These are phyloP conservation scores for Colletotrichum eleusines DNA, from an alignment of 2,329 filamentous ascomycete genomes.

Conservation along the genomic window DNA sequence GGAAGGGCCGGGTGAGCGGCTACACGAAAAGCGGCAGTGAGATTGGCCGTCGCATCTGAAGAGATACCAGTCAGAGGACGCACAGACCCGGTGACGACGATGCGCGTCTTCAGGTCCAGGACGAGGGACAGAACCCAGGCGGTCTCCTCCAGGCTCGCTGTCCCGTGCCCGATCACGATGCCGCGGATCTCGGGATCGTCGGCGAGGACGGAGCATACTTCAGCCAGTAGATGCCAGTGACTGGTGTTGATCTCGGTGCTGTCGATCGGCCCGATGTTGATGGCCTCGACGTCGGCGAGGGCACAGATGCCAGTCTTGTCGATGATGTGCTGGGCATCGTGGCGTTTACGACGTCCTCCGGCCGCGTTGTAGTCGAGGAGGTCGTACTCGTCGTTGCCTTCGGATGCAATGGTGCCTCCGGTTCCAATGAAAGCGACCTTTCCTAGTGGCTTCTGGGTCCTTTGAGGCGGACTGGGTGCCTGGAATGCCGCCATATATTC, in stretches of 20 bases:
- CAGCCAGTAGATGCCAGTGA: conserved; percentile 10
- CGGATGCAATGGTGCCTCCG: conserved; percentile 23
- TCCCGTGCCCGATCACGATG: conserved; percentile 31
- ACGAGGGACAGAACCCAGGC: conserved; percentile 22
- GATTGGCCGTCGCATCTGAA: conserved; percentile 28
- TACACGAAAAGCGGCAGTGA: conserved; percentile 26
- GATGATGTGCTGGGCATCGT: neutral
- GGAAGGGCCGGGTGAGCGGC: neutral
- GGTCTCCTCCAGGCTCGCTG: conserved; percentile 32
- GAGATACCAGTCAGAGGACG: conserved; percentile 18
- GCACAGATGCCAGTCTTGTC: neutral
- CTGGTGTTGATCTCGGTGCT: conserved; percentile 8
- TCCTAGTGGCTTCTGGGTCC: neutral
- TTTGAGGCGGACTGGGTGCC: neutral
- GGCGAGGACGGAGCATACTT: neutral
- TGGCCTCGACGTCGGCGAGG: neutral
- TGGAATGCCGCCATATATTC: neutral
- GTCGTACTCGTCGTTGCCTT: conserved; percentile 12
- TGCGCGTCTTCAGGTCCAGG: neutral
- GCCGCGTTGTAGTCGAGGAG: conserved; percentile 23
- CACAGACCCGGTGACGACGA: conserved; percentile 27
- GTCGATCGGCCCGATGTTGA: conserved; percentile 12
- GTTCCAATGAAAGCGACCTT: conserved; percentile 21
- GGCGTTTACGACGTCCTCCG: neutral
- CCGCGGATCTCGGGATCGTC: neutral